phyloP scores from a whole-genome alignment of 805 yeast genomes.

The Lachancea meyersii region DNA sequence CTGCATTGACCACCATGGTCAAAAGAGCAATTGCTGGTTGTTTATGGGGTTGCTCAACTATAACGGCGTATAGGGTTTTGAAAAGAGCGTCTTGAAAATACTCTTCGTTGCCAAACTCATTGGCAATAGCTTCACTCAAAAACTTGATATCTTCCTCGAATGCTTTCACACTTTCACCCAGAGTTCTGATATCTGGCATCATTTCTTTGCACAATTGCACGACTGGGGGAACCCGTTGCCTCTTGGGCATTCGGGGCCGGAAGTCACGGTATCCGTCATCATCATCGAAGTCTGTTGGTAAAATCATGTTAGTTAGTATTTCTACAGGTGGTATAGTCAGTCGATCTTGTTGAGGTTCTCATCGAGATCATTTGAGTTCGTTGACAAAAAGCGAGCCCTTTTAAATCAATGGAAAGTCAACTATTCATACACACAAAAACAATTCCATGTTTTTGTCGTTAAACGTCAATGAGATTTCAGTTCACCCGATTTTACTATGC shows the following conservation, averaged over 20 bases:
- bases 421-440: background rate
- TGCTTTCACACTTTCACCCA: constrained; percentile 50
- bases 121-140: constrained; percentile 59
- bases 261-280: constrained; percentile 29
- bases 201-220: constrained; percentile 42
- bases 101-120: constrained; percentile 58
- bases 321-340: background rate
- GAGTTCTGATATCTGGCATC: constrained; percentile 46
- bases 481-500: too few species aligned
- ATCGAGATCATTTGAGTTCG: too few species aligned
- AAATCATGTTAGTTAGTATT: constrained; percentile 15
- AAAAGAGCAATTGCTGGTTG: constrained; percentile 64
- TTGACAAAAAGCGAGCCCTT: background rate
- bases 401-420: background rate
- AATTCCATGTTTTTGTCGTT: background rate
- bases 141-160: constrained; percentile 60
- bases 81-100: constrained; percentile 53
- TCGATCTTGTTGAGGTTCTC: too few species aligned
- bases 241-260: constrained; percentile 30
- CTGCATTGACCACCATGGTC: constrained; percentile 58
- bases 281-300: constrained; percentile 25
- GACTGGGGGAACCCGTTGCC: constrained; percentile 39
- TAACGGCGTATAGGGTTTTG: constrained; percentile 59
- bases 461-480: too few species aligned
- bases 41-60: constrained; percentile 88